Conservation (phyloP, 345 rosid genomes). For the Eucalyptus cloeziana region DNA sequence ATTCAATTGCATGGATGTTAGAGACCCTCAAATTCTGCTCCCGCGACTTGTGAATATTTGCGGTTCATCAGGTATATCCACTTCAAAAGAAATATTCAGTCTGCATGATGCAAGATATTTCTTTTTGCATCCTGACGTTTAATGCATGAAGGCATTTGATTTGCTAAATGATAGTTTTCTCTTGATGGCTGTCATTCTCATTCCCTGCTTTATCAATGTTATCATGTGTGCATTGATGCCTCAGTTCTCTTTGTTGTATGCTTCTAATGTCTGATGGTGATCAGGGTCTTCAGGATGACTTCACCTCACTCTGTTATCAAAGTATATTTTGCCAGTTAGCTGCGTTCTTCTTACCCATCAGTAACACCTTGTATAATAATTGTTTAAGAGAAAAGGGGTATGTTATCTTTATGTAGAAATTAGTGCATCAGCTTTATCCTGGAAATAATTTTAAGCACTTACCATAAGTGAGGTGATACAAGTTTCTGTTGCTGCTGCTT, state of each 20-base stretch:
- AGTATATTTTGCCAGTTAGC: not conserved
- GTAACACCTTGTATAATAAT: not conserved
- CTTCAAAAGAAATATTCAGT: not conserved
- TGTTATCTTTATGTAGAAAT: not conserved
- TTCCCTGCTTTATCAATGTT: not conserved
- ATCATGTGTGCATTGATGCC: not conserved
- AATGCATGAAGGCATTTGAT: not conserved
- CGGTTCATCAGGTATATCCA: conserved; percentile 50
- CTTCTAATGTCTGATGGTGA: not conserved
- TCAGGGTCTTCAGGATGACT: not conserved
- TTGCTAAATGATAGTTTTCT: not conserved
- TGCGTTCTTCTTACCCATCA: not conserved
- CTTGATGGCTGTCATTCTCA: not conserved
- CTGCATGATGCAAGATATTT: not conserved
- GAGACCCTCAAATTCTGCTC: conserved; percentile 75
- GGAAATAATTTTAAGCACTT: not conserved
- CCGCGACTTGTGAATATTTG: conserved; percentile 59
- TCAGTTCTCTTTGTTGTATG: not conserved
- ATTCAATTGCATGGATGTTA: conserved; percentile 86
- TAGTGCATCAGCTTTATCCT: not conserved
- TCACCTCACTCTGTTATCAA: not conserved
- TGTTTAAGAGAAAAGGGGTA: not conserved
- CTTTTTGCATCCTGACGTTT: not conserved
- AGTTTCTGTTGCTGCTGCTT: not conserved
- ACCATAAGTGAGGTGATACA: not conserved